A percentile compares a stretch with the other conserved stretches of the same genome.
Conservation (phyloP, 257 asterid species). For the Solanum lignicaule region DNA sequence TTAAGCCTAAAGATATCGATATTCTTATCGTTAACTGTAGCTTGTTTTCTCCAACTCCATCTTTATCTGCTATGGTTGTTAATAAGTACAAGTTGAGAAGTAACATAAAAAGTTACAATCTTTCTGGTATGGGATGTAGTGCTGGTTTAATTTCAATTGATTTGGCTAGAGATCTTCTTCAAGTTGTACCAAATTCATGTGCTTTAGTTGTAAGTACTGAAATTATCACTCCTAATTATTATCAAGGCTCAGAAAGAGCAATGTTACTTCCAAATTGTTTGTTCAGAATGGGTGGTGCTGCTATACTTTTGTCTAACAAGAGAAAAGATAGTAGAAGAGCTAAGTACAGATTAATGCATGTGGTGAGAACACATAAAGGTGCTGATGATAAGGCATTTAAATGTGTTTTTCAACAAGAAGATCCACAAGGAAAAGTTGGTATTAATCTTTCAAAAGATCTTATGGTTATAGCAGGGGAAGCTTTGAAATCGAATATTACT, state of each 20-base stretch:
- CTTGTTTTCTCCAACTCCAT: conserved; percentile 77
- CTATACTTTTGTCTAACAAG: conserved; percentile 64
- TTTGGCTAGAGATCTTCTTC: conserved; percentile 67
- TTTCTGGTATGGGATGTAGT: conserved; percentile 90
- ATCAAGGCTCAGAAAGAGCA: conserved; percentile 77
- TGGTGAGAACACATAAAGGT: conserved; percentile 85
- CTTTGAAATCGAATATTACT: conserved; percentile 73
- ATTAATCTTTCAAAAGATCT: conserved; percentile 66
- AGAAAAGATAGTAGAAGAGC: conserved; percentile 43
- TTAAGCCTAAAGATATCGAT: conserved; percentile 64
- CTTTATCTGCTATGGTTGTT: conserved; percentile 73
- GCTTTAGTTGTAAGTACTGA: conserved; percentile 70
- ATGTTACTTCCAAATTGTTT: conserved; percentile 84
- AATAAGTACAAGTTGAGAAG: conserved; percentile 69
- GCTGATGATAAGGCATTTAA: conserved; percentile 67
- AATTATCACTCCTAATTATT: conserved; percentile 73
- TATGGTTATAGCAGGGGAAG: conserved; percentile 88
- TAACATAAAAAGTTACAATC: conserved; percentile 53
- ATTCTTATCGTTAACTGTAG: conserved; percentile 71
- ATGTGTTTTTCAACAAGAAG: conserved; percentile 80
- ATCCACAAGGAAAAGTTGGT: conserved; percentile 67
- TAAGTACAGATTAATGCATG: conserved; percentile 57
- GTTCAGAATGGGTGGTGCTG: conserved; percentile 83
- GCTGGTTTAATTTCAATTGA: conserved; percentile 78
- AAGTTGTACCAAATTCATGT: conserved; percentile 50